Conservation (phyloP, 176 grass and related monocot genomes). For the Cocos nucifera region DNA sequence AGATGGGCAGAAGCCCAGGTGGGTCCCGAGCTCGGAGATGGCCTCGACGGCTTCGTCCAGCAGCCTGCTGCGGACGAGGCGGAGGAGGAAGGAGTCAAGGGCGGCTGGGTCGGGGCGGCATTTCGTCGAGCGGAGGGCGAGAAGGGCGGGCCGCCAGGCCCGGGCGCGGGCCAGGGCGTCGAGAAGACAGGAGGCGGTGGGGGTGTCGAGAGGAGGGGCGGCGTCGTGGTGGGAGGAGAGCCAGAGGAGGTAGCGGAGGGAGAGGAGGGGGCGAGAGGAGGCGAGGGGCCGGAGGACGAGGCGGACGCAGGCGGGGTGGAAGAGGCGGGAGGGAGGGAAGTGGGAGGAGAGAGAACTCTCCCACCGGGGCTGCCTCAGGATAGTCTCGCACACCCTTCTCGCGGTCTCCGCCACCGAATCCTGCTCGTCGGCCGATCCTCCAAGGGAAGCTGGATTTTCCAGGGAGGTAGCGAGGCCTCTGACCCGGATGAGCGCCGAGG, state of each 20-base stretch:
- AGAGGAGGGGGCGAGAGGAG: constrained; percentile 18
- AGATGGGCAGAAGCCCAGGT: constrained; percentile 36
- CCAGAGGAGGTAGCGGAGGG: constrained; percentile 51
- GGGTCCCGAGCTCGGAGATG: background rate
- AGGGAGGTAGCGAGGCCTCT: no score
- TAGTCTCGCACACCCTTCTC: background rate
- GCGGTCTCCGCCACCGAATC: background rate
- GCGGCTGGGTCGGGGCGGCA: constrained; percentile 6
- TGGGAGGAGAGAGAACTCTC: background rate
- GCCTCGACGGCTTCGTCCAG: background rate
- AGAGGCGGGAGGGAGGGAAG: constrained; percentile 21
- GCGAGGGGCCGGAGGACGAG: constrained; percentile 35
- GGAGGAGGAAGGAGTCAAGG: constrained; percentile 29
- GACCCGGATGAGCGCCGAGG: no score
- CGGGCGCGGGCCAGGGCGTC: background rate
- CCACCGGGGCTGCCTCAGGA: constrained; percentile 8
- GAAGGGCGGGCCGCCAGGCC: constrained; percentile 4
- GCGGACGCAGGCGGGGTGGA: constrained; percentile 40
- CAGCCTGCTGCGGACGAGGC: constrained; percentile 11
- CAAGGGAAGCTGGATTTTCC: no score
- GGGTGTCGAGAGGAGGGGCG: background rate
- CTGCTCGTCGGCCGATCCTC: no score
- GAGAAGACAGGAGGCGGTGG: constrained; percentile 7
- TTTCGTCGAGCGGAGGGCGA: constrained; percentile 19
- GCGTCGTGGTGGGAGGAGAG: background rate